Conservation (phyloP, 805 yeast species). For the Candida bentonensis region DNA sequence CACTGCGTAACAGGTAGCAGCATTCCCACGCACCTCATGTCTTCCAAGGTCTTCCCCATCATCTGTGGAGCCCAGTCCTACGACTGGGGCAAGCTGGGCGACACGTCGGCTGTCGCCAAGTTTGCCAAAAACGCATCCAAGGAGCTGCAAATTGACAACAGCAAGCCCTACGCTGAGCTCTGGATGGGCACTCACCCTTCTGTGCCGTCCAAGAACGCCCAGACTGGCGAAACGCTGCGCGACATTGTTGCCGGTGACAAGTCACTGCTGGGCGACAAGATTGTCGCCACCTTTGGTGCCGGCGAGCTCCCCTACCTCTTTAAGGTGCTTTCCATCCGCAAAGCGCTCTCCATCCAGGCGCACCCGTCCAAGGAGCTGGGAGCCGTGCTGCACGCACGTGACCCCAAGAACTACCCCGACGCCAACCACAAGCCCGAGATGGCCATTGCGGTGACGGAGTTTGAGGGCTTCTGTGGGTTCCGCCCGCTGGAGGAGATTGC, state of each 20-base stretch:
- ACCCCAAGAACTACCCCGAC: constrained; percentile 93
- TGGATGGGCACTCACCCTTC: constrained; percentile 99
- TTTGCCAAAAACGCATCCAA: constrained; percentile 66
- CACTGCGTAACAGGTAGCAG: too few relatives aligned
- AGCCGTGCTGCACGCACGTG: constrained; percentile 55
- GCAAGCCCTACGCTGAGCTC: constrained; percentile 86
- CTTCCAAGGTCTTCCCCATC: constrained; percentile 6
- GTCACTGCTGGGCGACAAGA: constrained; percentile 40
- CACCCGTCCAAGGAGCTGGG: constrained; percentile 91
- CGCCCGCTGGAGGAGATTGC: constrained; percentile 75
- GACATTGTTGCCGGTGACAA: constrained; percentile 54
- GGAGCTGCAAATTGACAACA: constrained; percentile 44
- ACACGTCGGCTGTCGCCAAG: constrained; percentile 75
- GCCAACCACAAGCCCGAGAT: constrained; percentile 99
- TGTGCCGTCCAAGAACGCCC: constrained; percentile 58
- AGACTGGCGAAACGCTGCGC: constrained; percentile 44
- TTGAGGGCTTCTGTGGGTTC: constrained; percentile 97
- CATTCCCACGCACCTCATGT: too few relatives aligned
- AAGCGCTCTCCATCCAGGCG: constrained; percentile 91
- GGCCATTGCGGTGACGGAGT: constrained; percentile 94
- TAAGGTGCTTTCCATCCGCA: constrained; percentile 84
- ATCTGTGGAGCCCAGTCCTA: constrained; percentile 51
- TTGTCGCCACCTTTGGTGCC: constrained; percentile 54
- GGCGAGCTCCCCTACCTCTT: constrained; percentile 81
- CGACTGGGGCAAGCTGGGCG: constrained; percentile 83